Evolutionary conservation across 169 alveolate species (phyloP), one percentile per base, ranked within the genome.

Genomic region (Plasmodium vivax): DNA sequence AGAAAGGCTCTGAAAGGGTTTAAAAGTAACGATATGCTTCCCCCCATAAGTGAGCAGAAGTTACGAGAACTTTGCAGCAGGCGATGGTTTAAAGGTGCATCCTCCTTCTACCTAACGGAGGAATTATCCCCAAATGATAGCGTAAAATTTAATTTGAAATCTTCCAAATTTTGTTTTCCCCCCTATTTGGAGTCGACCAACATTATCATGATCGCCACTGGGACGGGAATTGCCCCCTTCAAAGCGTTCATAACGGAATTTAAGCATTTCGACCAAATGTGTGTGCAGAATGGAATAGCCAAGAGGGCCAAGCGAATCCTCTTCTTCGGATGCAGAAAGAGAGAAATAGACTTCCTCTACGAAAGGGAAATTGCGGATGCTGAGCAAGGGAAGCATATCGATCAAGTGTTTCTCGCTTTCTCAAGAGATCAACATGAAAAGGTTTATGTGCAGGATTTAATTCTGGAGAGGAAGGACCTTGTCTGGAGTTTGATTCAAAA

Each of bases 211-310:
- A 62, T 96, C 73, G 98, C 98, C 12, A 95, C 98, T 32, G 98
- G 98, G 14, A 95, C 97, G 5, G 98, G 98, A 8, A 95, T 96
- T 30, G 96, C 96, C 43, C 98, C 98, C 0, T 95, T 83, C 51
- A 93, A 94, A 92, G 96, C 96, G 5, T 96, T 94, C 81, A 10
- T 90, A 27, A 43, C 84, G 34, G 94, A 90, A 71, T 90, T 90
- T 90, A 90, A 80, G 47, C 54, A 80, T 90, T 90, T 41, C 51
- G 94, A 90, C 58, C 72, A 81, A 81, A 62, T 23, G 72, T 43
- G 75, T 43, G 82, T 32, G 62, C 54, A 79, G 45, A 71, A 79
- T 90, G 91, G 77, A 19, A 32, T 81, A 47, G 27, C 9, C 16
- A 90, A 45, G 51, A 82, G 43, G 72, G 84, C 82, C n/a, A 56